These are phyloP conservation scores for Didymosphaeria variabile DNA, from an alignment of 2,329 filamentous ascomycete genomes.

Conservation along the genomic window DNA sequence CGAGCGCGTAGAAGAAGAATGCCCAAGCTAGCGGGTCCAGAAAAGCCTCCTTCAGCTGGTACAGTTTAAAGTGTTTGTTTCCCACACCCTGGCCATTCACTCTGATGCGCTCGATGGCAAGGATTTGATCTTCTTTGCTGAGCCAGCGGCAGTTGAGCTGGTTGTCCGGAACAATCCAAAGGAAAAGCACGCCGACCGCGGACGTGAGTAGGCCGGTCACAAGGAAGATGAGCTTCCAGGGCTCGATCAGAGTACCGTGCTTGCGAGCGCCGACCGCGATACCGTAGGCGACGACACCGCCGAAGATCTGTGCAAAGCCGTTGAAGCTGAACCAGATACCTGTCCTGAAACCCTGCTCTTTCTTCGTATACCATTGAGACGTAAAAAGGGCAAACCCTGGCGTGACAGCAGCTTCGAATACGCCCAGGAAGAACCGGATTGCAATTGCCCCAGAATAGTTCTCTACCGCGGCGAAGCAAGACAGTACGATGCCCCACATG, in stretches of 20 bases:
- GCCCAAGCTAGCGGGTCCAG: constrained; percentile 68
- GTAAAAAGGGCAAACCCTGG: constrained; percentile 75
- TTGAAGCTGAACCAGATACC: constrained; percentile 76
- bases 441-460: constrained; percentile 70
- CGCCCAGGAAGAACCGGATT: constrained; percentile 72
- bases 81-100: constrained; percentile 80
- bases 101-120: constrained; percentile 76
- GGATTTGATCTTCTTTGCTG: constrained; percentile 70
- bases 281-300: constrained; percentile 70
- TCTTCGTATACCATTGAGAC: constrained; percentile 76
- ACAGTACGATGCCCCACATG: constrained; percentile 68
- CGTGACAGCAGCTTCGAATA: constrained; percentile 74
- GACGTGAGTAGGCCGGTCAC: constrained; percentile 56
- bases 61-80: constrained; percentile 72
- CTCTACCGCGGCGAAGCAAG: constrained; percentile 69
- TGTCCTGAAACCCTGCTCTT: constrained; percentile 70
- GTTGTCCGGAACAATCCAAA: constrained; percentile 64
- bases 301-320: constrained; percentile 69
- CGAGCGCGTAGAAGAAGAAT: constrained; percentile 65
- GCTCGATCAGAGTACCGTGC: constrained; percentile 65
- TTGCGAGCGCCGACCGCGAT: constrained; percentile 65
- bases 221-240: constrained; percentile 70
- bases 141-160: constrained; percentile 70
- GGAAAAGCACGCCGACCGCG: constrained; percentile 53
- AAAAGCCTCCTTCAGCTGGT: constrained; percentile 70